phyloP scores from a whole-genome alignment of 2,329 filamentous ascomycete species.

The Sclerotinia sclerotiorum region DNA sequence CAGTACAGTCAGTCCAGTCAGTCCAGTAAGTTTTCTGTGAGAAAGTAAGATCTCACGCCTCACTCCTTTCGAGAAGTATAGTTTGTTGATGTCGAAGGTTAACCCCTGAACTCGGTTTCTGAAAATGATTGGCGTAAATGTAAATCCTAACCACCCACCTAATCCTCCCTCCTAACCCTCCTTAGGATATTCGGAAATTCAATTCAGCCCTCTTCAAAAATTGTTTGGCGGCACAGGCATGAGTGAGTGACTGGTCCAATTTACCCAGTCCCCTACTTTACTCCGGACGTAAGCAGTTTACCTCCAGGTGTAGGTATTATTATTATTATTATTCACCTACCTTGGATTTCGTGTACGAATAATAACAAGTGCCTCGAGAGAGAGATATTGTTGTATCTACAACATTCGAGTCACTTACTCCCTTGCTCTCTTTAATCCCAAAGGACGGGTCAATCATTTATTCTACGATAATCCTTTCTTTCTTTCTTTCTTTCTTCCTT shows the following conservation, averaged over 20 bases:
- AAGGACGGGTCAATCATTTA: neutral
- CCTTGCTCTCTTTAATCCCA: neutral
- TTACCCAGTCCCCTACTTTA: neutral
- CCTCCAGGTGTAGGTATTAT: neutral
- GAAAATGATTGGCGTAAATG: neutral
- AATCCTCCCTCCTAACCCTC: neutral
- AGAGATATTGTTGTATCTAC: neutral
- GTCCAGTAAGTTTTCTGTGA: neutral
- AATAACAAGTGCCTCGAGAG: too few species aligned
- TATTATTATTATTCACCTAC: too few species aligned
- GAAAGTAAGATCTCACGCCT: neutral
- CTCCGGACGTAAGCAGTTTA: neutral
- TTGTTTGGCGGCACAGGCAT: neutral
- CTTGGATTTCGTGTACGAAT: too few species aligned
- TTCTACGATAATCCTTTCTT: neutral
- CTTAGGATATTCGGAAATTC: neutral
- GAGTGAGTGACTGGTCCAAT: neutral
- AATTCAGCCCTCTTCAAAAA: neutral
- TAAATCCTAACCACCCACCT: constrained; percentile 10
- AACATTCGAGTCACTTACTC: neutral
- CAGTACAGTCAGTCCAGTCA: neutral
- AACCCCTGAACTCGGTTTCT: constrained; percentile 3
- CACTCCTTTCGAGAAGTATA: neutral
- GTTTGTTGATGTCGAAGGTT: constrained; percentile 13
- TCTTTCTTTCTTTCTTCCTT: neutral